Evolutionary conservation across 139 green algal species (phyloP), one percentile per base, ranked within the genome.

Genomic region (Coelastrella sp.): DNA sequence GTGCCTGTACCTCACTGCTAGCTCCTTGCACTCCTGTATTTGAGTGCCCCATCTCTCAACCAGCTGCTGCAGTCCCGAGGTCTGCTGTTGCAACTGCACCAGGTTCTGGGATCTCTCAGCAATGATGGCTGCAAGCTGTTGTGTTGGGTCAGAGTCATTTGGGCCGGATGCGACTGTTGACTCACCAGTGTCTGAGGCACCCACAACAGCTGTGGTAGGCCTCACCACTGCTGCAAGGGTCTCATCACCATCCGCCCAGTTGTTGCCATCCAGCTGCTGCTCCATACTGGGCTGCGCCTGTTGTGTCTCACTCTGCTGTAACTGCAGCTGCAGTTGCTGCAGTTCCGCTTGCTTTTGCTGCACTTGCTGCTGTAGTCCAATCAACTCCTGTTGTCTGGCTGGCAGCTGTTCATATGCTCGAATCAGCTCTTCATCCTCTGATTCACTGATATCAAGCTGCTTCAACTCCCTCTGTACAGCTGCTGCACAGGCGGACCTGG

Each of bases 1-100:
- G 17, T 78, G 15, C 24, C 85, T 27, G 58, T 82, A 90, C 59
- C 24, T 25, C 22, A 90, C 85, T n/a, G 85, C 85, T 25, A 90
- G 1, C 56, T 20, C 14, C 68, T 90, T 90, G 66, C 57, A 15
- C 4, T 57, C 56, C 19, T 14, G 12, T 56, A 78, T n/a, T 72
- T 57, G 14, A 20, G 56, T 8, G n/a, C n/a, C 56, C 85, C 70
- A 89, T 7, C 19, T 49, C 58, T 4, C 57, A n/a, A 89, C 68
- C 57, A 57, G n/a, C 19, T 58, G n/a, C 85, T 89, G 70, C 65
- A 89, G 56, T 8, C 15, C 20, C n/a, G 15, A 22, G 25, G 65
- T 27, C 15, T 78, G 15, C 25, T 66, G 25, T 20, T 65, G n/a
- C 82, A 87, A 6, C 7, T 57, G 1, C 27, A 63, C 10, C 9